These are phyloP conservation scores for Cyclotella atomus DNA, from an alignment of 108 stramenopile genomes.

Conservation along the genomic window DNA sequence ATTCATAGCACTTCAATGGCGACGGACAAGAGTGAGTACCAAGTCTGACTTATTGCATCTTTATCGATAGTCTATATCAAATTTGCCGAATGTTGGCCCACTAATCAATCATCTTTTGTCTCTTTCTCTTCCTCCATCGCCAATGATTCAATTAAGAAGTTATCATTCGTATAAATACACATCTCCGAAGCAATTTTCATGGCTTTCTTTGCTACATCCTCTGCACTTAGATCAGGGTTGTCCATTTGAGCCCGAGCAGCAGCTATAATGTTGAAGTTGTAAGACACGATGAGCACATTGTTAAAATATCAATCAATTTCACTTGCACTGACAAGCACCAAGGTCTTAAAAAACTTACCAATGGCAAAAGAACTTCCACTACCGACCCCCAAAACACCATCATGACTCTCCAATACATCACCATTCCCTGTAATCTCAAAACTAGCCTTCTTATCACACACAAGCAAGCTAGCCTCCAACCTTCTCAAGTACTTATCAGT, in stretches of 20 bases:
- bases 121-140: conserved; percentile 52
- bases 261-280: conserved; percentile 47
- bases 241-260: conserved; percentile 94
- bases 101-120: too few relatives aligned
- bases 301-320: conserved; percentile 19
- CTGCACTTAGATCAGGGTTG: conserved; percentile 83
- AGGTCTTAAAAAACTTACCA: conserved; percentile 63
- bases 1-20: too few relatives aligned
- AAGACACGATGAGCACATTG: conserved; percentile 1
- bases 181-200: conserved; percentile 97
- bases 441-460: conserved; percentile 83
- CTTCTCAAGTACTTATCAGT: conserved; percentile 97
- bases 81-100: too few relatives aligned
- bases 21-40: too few relatives aligned
- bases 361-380: conserved; percentile 84
- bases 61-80: too few relatives aligned
- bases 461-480: conserved; percentile 91
- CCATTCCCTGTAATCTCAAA: conserved; percentile 97
- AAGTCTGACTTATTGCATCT: too few relatives aligned
- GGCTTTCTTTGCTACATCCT: conserved; percentile 89
- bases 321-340: too few relatives aligned
- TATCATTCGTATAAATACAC: conserved; percentile 96
- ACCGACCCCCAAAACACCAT: conserved; percentile 93
- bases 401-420: conserved; percentile 94
- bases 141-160: conserved; percentile 77